Percentiles rank a stretch among this genome's conserved stretches.
Conservation (phyloP, 75 land plant genomes). For the Selaginella moellendorffii region DNA sequence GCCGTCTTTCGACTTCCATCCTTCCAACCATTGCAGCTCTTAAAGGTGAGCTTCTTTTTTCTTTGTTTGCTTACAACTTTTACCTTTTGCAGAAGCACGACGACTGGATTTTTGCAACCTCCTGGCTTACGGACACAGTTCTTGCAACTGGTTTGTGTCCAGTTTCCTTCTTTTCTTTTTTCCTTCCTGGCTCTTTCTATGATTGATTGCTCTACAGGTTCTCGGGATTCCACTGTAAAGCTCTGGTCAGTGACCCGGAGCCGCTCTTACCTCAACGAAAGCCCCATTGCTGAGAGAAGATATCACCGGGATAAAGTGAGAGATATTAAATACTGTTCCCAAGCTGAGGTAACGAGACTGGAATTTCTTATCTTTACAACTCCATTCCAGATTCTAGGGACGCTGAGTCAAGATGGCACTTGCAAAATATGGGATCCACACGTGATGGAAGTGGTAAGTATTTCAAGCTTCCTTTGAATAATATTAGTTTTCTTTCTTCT, state of each 20-base stretch:
- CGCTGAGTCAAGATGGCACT: constrained; percentile 2
- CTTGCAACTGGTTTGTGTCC: neutral
- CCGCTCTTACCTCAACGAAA: neutral
- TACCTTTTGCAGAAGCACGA: neutral
- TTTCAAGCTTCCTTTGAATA: no score
- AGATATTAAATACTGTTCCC: neutral
- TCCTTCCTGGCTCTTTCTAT: neutral
- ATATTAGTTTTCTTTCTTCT: no score
- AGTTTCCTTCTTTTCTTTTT: no score
- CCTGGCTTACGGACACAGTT: constrained; percentile 2
- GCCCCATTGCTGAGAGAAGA: constrained; percentile 2
- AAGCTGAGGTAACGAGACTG: neutral
- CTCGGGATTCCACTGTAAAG: constrained; percentile 10
- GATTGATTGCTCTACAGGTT: no score
- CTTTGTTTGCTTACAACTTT: no score
- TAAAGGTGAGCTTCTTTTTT: neutral
- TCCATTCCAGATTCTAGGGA: neutral
- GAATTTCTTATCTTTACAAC: no score
- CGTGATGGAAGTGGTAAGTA: constrained; percentile 9
- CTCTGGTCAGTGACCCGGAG: constrained; percentile 2
- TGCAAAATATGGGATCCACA: constrained; percentile 9
- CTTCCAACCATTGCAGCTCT: constrained; percentile 1
- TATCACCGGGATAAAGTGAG: neutral
- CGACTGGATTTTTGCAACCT: constrained; percentile 6
- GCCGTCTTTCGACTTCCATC: neutral